Evolutionary conservation across 73 alveolate genomes (phyloP), one percentile per base, ranked within the genome.

Genomic region (Uronychia binucleata): DNA sequence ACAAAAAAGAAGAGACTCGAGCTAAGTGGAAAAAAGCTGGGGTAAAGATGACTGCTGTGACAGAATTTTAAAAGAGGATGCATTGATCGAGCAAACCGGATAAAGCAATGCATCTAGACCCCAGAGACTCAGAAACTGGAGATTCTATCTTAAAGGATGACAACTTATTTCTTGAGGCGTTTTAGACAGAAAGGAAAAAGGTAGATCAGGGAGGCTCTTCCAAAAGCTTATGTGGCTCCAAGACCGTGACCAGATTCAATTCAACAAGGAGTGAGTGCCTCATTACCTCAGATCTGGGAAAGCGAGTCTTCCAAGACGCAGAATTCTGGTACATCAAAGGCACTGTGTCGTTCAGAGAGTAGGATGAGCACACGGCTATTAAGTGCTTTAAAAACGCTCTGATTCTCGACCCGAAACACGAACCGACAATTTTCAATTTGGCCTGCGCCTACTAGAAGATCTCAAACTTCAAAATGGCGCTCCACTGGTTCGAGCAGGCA

Each of bases 381-480:
- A 46, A 19, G n/a, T 46, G 67, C 19, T 46, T 46, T 46, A 46
- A 46, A 46, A 46, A 46, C 19, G 67, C 67, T 11, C 19, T 46
- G 19, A 19, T 46, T 19, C 67, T 46, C 19, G 67, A 46, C 67
- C 67, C 67, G 5, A 46, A 46, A 19, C 78, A 67, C 30, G 32
- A 67, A 26, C 91, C 91, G 29, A 58, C 91, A 28, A 85, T 85
- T 0, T 85, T 85, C 58, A 88, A 88, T 58, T 30, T 88, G 46
- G 94, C 91, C 58, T 88, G 94, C 30, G 74, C 77, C 57, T 88
- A 83, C 77, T 91, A 88, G 79, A 89, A 89, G 74, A 86, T 76
- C 8, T 83, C 77, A 0, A 78, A 80, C 26, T 79, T 76, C 46
- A 28, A 32, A 31, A 84, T 74, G 26, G 85, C 89, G 25, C 33